Evolutionary conservation across 257 asterid genomes (phyloP).

Genomic region (Solanum commersonii): DNA sequence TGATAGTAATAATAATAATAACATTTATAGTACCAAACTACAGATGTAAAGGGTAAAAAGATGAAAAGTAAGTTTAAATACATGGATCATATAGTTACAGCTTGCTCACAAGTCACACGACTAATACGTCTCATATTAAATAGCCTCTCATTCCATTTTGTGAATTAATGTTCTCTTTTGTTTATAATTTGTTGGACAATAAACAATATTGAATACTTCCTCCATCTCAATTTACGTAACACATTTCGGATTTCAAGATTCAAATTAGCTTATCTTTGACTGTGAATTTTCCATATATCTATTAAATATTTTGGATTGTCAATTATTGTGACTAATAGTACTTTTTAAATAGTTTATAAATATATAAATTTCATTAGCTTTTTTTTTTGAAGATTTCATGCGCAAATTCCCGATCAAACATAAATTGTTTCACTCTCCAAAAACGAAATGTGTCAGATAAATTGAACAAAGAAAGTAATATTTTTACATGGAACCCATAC

Average conservation of each 20-base stretch:
- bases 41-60: not conserved
- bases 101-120: not conserved
- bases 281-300: too few relatives aligned
- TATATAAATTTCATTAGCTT: too few relatives aligned
- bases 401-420: rapidly evolving
- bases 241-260: rapidly evolving
- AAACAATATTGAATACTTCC: not conserved
- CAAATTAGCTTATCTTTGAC: too few relatives aligned
- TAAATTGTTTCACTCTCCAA: not conserved
- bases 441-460: too few relatives aligned
- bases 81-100: not conserved
- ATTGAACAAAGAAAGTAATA: not conserved
- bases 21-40: not conserved
- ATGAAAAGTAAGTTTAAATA: not conserved
- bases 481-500: not conserved
- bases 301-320: too few relatives aligned
- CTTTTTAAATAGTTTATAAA: too few relatives aligned
- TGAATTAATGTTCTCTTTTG: not conserved
- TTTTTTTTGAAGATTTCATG: not conserved
- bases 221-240: not conserved
- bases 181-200: not conserved
- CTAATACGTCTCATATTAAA: not conserved
- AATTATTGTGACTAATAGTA: not conserved
- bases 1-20: not conserved
- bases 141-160: not conserved